Evolutionary conservation across 306 rosid species (phyloP).

Genomic region (Medicago truncatula): DNA sequence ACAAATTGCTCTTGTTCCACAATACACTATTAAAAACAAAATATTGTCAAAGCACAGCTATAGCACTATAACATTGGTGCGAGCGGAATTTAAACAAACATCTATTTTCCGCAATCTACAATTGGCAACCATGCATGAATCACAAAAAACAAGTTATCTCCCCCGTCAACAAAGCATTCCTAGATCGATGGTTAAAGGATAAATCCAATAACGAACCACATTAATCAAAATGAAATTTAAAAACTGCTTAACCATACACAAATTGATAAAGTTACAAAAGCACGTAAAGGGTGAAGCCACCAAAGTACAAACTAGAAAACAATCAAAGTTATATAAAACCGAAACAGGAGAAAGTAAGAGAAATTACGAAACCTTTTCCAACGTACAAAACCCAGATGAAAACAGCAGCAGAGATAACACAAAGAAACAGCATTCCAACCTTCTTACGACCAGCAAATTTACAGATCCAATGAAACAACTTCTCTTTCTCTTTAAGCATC

Average conservation of each 20-base stretch:
- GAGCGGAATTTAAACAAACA: not conserved
- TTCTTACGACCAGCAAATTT: slow-evolving; percentile 83
- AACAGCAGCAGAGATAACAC: slow-evolving; percentile 74
- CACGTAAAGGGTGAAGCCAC: not conserved
- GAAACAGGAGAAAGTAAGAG: not conserved
- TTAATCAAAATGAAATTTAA: slow-evolving; percentile 10
- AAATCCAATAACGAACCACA: slow-evolving; percentile 16
- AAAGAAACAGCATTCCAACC: slow-evolving; percentile 92
- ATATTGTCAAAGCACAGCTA: not conserved
- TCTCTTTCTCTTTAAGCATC: slow-evolving; percentile 87
- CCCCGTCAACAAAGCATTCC: slow-evolving; percentile 21
- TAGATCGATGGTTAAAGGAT: not conserved
- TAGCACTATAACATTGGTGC: not conserved
- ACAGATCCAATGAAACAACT: slow-evolving; percentile 74
- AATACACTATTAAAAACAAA: not conserved
- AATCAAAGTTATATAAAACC: not conserved
- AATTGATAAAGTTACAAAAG: not conserved
- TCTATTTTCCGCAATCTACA: not conserved
- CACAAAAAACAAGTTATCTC: slow-evolving; percentile 23
- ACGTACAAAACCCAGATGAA: slow-evolving; percentile 84
- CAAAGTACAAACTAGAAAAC: not conserved
- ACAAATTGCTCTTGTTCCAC: not conserved
- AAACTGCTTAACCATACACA: not conserved
- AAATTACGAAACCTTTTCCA: slow-evolving; percentile 69
- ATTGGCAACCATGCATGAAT: not conserved